These are phyloP conservation scores for Veloboletus limbatus DNA, from an alignment of 1,284 basidiomycete genomes.

Conservation along the genomic window DNA sequence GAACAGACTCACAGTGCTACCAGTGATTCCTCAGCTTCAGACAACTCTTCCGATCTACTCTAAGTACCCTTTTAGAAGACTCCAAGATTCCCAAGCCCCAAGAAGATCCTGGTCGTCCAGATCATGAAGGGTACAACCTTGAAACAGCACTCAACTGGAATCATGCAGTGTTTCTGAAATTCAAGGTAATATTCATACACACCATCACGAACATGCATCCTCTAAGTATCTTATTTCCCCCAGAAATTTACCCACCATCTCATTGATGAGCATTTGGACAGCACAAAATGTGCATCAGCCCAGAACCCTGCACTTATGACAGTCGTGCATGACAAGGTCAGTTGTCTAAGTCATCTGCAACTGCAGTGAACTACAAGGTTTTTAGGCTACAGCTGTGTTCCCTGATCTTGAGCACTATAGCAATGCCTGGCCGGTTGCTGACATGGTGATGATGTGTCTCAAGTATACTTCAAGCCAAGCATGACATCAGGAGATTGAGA, in stretches of 20 bases:
- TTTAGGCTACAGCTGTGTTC: neutral
- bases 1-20: no score
- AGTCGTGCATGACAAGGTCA: no score
- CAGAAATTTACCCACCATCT: neutral
- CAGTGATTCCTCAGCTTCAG: no score
- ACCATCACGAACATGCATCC: no score
- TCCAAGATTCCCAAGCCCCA: conserved; percentile 8
- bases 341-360: no score
- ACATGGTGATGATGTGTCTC: conserved; percentile 1
- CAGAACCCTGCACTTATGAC: conserved; percentile 2
- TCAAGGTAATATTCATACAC: no score
- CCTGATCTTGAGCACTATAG: conserved; percentile 3
- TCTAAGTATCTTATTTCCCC: no score
- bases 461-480: conserved; percentile 2
- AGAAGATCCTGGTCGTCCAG: conserved; percentile 6
- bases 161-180: neutral
- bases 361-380: no score
- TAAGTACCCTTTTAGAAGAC: conserved; percentile 1
- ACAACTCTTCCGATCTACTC: no score
- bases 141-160: neutral
- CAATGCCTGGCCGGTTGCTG: neutral
- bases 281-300: conserved; percentile 1
- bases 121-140: conserved; percentile 5
- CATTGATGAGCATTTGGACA: conserved; percentile 5
- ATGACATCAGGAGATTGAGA: neutral